phyloP scores from a whole-genome alignment of 148 eudicot species.

The Arbutus unedo region DNA sequence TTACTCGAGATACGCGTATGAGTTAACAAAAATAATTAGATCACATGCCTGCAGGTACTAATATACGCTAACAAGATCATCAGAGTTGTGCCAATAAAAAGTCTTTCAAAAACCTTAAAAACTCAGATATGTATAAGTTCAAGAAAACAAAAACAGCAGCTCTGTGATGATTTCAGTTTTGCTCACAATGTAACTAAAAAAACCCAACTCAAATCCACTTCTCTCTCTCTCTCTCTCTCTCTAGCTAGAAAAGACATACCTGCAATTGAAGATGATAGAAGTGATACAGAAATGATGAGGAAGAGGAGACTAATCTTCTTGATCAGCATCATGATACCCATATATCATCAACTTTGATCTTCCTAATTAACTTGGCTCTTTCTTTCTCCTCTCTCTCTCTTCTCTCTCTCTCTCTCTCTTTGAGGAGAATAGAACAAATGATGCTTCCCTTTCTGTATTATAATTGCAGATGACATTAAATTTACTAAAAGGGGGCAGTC shows the following conservation, averaged over 20 bases:
- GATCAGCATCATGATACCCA: constrained; percentile 38
- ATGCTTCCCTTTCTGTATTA: constrained; percentile 20
- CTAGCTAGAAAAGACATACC: constrained; percentile 30
- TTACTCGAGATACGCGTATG: too few relatives aligned
- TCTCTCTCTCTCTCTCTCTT: constrained; percentile 14
- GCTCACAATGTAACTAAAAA: background rate
- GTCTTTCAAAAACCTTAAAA: background rate
- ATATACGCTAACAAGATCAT: background rate
- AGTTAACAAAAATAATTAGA: background rate
- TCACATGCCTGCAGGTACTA: constrained; percentile 5
- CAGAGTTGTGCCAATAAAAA: background rate
- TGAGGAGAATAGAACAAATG: constrained; percentile 19
- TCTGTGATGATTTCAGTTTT: background rate
- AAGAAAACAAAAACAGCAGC: background rate
- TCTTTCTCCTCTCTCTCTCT: constrained; percentile 20
- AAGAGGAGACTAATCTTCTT: constrained; percentile 45
- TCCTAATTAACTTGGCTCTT: background rate
- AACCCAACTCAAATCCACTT: background rate
- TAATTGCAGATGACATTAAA: constrained; percentile 24
- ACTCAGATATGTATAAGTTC: background rate
- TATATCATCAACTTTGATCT: constrained; percentile 27
- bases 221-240: background rate
- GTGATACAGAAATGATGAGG: constrained; percentile 48
- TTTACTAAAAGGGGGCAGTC: constrained; percentile 15
- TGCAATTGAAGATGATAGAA: constrained; percentile 57